These are phyloP conservation scores for Botryosphaeria agaves DNA, from an alignment of 2,329 filamentous ascomycete genomes.

Conservation along the genomic window DNA sequence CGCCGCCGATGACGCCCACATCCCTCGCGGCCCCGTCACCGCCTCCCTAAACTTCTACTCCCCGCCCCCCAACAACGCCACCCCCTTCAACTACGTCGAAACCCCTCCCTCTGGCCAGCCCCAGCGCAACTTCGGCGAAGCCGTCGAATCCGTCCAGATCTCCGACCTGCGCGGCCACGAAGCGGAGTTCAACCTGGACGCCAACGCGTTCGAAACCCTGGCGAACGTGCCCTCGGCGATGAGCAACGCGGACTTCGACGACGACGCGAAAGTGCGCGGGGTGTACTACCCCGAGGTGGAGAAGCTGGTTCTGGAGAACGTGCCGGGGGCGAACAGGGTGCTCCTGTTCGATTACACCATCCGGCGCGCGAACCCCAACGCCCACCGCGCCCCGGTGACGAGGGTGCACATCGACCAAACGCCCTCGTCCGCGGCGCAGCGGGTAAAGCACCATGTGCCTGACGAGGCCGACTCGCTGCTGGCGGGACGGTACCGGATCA, in stretches of 20 bases:
- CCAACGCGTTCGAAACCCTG: conserved; percentile 56
- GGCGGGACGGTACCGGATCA: conserved; percentile 55
- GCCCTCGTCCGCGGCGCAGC: conserved; percentile 41
- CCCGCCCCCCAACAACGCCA: conserved; percentile 39
- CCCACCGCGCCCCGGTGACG: conserved; percentile 50
- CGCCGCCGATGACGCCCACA: conserved; percentile 12
- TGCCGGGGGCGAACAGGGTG: conserved; percentile 49
- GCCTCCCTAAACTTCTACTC: conserved; percentile 49
- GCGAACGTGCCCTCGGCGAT: conserved; percentile 38
- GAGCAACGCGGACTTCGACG: conserved; percentile 41
- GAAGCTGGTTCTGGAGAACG: conserved; percentile 44
- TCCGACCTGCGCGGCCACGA: conserved; percentile 60
- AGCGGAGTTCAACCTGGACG: conserved; percentile 46
- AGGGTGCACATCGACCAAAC: conserved; percentile 78
- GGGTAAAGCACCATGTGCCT: conserved; percentile 49
- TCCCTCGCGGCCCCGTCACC: conserved; percentile 43
- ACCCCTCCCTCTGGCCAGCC: conserved; percentile 40
- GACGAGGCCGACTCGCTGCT: conserved; percentile 51
- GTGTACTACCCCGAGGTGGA: conserved; percentile 81
- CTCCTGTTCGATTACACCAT: conserved; percentile 81
- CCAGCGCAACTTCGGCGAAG: conserved; percentile 45
- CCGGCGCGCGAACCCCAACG: conserved; percentile 42
- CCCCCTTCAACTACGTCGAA: conserved; percentile 52
- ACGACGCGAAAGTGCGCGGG: conserved; percentile 49
- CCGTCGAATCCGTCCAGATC: conserved; percentile 37